These are phyloP conservation scores for Cercospora sp. DNA, from an alignment of 2,329 filamentous ascomycete genomes.

Conservation along the genomic window DNA sequence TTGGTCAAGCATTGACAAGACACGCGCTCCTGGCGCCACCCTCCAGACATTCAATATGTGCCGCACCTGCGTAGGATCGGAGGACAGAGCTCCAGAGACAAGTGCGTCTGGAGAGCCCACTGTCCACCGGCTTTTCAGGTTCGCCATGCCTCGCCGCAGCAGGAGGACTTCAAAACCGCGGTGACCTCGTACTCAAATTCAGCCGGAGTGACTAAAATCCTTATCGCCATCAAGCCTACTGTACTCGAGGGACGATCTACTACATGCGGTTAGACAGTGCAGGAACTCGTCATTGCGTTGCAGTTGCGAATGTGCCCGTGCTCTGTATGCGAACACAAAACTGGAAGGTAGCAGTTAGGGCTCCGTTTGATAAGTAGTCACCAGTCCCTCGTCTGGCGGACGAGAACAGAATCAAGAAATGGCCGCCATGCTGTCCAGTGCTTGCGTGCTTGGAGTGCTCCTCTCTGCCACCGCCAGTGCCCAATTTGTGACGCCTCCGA, in stretches of 20 bases:
- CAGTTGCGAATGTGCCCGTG: neutral
- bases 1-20: neutral
- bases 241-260: neutral
- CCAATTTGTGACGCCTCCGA: conserved; percentile 51
- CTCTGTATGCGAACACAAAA: neutral
- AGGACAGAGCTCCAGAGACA: neutral
- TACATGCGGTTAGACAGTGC: neutral
- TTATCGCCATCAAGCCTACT: neutral
- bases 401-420: neutral
- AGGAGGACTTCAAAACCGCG: neutral
- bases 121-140: neutral
- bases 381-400: neutral
- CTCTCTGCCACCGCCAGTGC: conserved; percentile 16
- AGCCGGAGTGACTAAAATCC: neutral
- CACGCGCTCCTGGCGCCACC: neutral
- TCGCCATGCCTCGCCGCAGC: neutral
- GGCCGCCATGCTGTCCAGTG: neutral
- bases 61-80: neutral
- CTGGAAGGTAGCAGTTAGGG: neutral
- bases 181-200: neutral
- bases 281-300: neutral
- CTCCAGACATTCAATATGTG: neutral
- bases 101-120: neutral
- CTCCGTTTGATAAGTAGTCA: neutral
- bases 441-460: conserved; percentile 2